Percentiles rank a stretch among this genome's conserved stretches.
Evolutionary conservation across 2,329 filamentous ascomycete genomes (phyloP).

Genomic region (Arthrobotrys megalospora): DNA sequence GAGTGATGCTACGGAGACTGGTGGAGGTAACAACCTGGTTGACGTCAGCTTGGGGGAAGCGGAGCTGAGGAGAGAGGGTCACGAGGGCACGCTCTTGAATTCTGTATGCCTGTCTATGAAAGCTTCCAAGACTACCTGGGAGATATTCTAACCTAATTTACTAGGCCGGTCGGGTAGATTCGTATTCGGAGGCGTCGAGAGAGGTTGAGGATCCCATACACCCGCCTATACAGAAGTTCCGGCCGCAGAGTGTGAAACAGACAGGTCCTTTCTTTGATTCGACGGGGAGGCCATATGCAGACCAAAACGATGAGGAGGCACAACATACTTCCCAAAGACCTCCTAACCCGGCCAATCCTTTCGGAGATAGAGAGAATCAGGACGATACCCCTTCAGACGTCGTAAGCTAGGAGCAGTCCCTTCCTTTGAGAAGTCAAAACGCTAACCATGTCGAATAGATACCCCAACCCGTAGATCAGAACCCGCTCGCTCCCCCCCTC

Average conservation of each 20-base stretch:
- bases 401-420: slow-evolving; percentile 65
- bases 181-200: slow-evolving; percentile 41
- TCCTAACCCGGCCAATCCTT: slow-evolving; percentile 75
- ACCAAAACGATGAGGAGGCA: slow-evolving; percentile 12
- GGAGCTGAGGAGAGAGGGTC: slow-evolving; percentile 65
- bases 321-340: slow-evolving; percentile 68
- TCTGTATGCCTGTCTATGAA: slow-evolving; percentile 41
- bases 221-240: slow-evolving; percentile 51
- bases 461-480: slow-evolving; percentile 65
- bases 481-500: slow-evolving; percentile 75
- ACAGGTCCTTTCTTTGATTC: slow-evolving; percentile 1
- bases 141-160: slow-evolving; percentile 14
- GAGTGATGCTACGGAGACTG: slow-evolving; percentile 66
- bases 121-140: slow-evolving; percentile 13
- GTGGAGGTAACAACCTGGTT: slow-evolving; percentile 62
- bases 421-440: slow-evolving; percentile 6
- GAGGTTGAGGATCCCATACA: slow-evolving; percentile 40
- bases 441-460: slow-evolving; percentile 60
- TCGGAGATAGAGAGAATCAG: slow-evolving; percentile 70
- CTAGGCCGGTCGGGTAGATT: slow-evolving; percentile 30
- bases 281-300: slow-evolving; percentile 76
- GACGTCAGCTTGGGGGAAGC: slow-evolving; percentile 68
- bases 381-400: slow-evolving; percentile 76
- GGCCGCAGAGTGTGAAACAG: slow-evolving; percentile 27
- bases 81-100: slow-evolving; percentile 60